A percentile compares a stretch with the other conserved stretches of the same genome.
phyloP scores from a whole-genome alignment of 2,329 filamentous ascomycete species.

The Acephala macrosclerotiorum region DNA sequence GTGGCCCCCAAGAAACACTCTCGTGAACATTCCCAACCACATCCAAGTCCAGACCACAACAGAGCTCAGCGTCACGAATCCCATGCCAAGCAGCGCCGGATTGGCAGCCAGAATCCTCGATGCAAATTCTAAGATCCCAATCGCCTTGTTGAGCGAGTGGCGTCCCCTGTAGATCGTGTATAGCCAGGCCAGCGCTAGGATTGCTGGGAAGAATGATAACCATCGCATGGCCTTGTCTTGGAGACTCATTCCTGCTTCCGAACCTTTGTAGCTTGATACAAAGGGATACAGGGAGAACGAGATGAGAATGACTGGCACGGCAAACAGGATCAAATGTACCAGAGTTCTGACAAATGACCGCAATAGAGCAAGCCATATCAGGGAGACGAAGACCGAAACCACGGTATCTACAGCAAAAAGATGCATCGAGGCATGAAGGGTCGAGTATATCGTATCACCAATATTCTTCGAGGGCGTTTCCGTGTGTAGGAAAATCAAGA shows the following conservation, averaged over 20 bases:
- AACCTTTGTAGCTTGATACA: conserved; percentile 84
- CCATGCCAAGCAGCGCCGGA: conserved; percentile 82
- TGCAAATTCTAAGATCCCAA: conserved; percentile 91
- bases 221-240: conserved; percentile 92
- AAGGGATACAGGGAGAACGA: conserved; percentile 93
- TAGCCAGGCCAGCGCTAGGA: conserved; percentile 79
- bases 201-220: conserved; percentile 78
- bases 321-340: conserved; percentile 80
- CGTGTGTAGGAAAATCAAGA: conserved; percentile 91
- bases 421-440: conserved; percentile 84
- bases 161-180: conserved; percentile 85
- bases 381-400: conserved; percentile 85
- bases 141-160: conserved; percentile 80
- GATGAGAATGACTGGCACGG: conserved; percentile 84
- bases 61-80: conserved; percentile 75
- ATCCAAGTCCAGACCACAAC: conserved; percentile 93
- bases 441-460: conserved; percentile 94
- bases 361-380: conserved; percentile 89
- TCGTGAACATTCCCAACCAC: conserved; percentile 96
- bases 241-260: conserved; percentile 75
- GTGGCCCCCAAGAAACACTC: conserved; percentile 92
- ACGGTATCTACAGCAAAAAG: conserved; percentile 91
- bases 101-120: conserved; percentile 88
- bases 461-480: conserved; percentile 73
- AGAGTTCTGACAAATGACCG: conserved; percentile 88